Conservation (phyloP, 2,329 filamentous ascomycete species). For the Penicillium sp. region DNA sequence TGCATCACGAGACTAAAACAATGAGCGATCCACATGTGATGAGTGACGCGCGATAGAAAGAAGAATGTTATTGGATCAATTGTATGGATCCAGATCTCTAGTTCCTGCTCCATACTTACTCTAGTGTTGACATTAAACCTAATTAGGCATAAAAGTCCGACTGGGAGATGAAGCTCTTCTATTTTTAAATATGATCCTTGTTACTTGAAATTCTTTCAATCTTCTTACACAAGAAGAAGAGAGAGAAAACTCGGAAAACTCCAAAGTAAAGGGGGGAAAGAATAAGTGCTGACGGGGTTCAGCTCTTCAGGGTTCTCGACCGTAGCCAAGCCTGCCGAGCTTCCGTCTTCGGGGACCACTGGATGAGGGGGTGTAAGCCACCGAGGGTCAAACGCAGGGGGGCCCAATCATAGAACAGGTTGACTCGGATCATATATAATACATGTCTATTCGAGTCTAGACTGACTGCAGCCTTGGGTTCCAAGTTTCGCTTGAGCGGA, state of each 20-base stretch:
- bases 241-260: not conserved
- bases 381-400: not conserved
- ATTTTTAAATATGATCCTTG: not conserved
- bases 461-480: not conserved
- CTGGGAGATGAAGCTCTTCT: not conserved
- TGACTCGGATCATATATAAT: not conserved
- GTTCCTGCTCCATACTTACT: not conserved
- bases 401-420: not conserved
- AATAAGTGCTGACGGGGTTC: not conserved
- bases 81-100: not conserved
- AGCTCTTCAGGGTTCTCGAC: no score
- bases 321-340: not conserved
- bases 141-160: not conserved
- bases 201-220: not conserved
- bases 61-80: not conserved
- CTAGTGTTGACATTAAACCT: not conserved
- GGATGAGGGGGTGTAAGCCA: not conserved
- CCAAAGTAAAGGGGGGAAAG: not conserved
- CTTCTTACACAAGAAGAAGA: not conserved
- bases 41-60: not conserved
- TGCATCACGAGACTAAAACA: not conserved
- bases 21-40: slow-evolving; percentile 17
- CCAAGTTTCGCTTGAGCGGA: not conserved
- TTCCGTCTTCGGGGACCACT: not conserved
- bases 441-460: not conserved